Conservation (phyloP, 2,329 filamentous ascomycete genomes). For the Microcera coccophila region DNA sequence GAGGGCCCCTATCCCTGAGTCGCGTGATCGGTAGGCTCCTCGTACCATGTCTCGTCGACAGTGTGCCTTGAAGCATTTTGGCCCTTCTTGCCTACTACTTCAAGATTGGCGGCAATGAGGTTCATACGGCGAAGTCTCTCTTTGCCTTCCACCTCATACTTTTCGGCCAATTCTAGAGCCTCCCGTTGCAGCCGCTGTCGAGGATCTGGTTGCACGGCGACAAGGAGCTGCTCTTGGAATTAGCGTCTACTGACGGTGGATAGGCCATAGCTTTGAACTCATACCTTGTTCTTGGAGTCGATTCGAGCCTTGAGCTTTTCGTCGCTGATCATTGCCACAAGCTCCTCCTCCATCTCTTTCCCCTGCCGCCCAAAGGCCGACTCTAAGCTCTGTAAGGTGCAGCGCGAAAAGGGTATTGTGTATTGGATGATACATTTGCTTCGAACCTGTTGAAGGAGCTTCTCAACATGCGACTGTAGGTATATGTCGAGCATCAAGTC, state of each 20-base stretch:
- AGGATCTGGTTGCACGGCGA: conserved; percentile 64
- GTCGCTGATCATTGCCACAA: conserved; percentile 71
- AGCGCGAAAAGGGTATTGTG: conserved; percentile 82
- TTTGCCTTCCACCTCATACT: conserved; percentile 71
- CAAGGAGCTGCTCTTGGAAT: conserved; percentile 54
- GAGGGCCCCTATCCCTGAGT: conserved; percentile 1
- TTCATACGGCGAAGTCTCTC: conserved; percentile 76
- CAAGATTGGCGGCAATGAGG: conserved; percentile 69
- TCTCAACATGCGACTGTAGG: conserved; percentile 67
- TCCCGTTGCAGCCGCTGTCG: conserved; percentile 67
- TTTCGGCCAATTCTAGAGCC: conserved; percentile 62
- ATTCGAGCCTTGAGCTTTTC: conserved; percentile 73
- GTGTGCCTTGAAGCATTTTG: conserved; percentile 9
- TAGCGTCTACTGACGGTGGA: conserved; percentile 5
- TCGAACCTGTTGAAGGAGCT: conserved; percentile 71
- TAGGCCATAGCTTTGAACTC: conserved; percentile 12
- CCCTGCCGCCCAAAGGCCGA: conserved; percentile 66
- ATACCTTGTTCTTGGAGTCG: conserved; percentile 73
- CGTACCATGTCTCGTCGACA: conserved; percentile 35
- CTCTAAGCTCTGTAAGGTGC: conserved; percentile 75
- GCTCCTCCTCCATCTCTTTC: conserved; percentile 65
- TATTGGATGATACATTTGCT: conserved; percentile 93
- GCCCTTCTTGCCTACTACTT: conserved; percentile 45
- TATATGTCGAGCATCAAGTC: conserved; percentile 93
- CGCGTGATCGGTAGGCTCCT: conserved; percentile 22